These are phyloP conservation scores for Colletotrichum agaves DNA, from an alignment of 2,329 filamentous ascomycete species.

Conservation along the genomic window DNA sequence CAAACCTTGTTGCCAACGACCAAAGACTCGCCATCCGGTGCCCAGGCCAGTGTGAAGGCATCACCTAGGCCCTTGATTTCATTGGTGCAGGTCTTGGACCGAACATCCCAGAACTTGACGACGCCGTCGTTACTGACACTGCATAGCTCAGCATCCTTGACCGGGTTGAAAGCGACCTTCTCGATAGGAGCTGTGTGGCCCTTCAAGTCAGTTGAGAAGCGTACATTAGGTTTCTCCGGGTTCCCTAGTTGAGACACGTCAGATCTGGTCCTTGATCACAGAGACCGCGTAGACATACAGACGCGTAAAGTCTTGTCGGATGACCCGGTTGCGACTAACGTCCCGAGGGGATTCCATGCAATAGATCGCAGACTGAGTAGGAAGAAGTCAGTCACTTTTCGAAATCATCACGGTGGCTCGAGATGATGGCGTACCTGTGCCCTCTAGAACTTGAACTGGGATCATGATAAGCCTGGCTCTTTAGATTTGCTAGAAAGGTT, in stretches of 20 bases:
- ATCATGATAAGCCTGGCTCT: conserved; percentile 78
- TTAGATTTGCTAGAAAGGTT: conserved; percentile 72
- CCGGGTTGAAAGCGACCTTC: conserved; percentile 81
- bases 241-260: conserved; percentile 64
- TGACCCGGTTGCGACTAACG: conserved; percentile 84
- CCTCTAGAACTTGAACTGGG: conserved; percentile 63
- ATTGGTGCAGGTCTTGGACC: conserved; percentile 76
- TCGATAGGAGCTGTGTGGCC: conserved; percentile 75
- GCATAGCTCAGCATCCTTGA: conserved; percentile 80
- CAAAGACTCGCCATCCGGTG: conserved; percentile 75
- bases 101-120: conserved; percentile 83
- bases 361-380: conserved; percentile 75
- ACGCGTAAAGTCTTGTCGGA: conserved; percentile 77
- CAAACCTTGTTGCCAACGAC: conserved; percentile 79
- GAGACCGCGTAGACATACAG: conserved; percentile 60
- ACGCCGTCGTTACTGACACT: conserved; percentile 79
- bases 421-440: conserved; percentile 62
- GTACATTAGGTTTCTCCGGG: conserved; percentile 77
- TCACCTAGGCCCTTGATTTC: conserved; percentile 74
- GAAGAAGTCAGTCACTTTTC: background rate
- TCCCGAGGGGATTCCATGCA: conserved; percentile 89
- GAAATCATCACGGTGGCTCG: background rate
- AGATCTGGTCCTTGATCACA: background rate
- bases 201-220: conserved; percentile 80
- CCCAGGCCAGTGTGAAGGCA: conserved; percentile 79